phyloP scores from a whole-genome alignment of 2,329 filamentous ascomycete genomes.

The Zasmidium citrigriseum region DNA sequence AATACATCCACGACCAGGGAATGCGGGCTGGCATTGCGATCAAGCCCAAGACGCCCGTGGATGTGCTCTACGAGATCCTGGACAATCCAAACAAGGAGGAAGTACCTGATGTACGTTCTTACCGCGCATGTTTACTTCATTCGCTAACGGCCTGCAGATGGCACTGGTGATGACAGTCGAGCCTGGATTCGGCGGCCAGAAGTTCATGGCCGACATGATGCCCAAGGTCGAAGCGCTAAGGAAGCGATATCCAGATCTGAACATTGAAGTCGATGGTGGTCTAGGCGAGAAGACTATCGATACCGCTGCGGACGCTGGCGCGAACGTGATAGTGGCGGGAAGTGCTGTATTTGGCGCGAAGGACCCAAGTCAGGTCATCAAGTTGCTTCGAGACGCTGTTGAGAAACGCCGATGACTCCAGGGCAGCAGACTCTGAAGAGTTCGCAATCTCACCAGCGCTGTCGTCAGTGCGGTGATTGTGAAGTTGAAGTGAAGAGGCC shows the following conservation, averaged over 20 bases:
- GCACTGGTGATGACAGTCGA: conserved; percentile 98
- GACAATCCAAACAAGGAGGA: conserved; percentile 72
- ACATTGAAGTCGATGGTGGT: conserved; percentile 97
- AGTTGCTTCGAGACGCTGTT: conserved; percentile 76
- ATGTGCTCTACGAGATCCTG: conserved; percentile 89
- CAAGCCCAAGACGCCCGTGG: conserved; percentile 87
- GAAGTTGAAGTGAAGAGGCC: background rate
- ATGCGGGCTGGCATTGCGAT: conserved; percentile 93
- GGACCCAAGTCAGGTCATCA: conserved; percentile 84
- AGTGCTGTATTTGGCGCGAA: conserved; percentile 93
- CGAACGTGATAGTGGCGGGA: conserved; percentile 96
- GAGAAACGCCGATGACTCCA: conserved; percentile 56
- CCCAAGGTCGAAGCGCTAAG: conserved; percentile 88
- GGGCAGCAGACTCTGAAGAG: conserved; percentile 20
- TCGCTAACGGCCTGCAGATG: conserved; percentile 64
- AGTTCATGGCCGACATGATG: conserved; percentile 95
- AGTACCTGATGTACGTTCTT: conserved; percentile 75
- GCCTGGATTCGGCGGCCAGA: conserved; percentile 95
- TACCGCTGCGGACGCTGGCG: conserved; percentile 89
- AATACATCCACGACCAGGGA: conserved; percentile 84
- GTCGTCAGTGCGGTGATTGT: background rate
- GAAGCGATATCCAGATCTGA: conserved; percentile 81
- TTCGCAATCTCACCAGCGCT: conserved; percentile 22
- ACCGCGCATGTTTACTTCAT: background rate
- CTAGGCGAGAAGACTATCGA: conserved; percentile 87